phyloP scores from a whole-genome alignment of 2,329 filamentous ascomycete genomes.

The Fusarium temperatum region DNA sequence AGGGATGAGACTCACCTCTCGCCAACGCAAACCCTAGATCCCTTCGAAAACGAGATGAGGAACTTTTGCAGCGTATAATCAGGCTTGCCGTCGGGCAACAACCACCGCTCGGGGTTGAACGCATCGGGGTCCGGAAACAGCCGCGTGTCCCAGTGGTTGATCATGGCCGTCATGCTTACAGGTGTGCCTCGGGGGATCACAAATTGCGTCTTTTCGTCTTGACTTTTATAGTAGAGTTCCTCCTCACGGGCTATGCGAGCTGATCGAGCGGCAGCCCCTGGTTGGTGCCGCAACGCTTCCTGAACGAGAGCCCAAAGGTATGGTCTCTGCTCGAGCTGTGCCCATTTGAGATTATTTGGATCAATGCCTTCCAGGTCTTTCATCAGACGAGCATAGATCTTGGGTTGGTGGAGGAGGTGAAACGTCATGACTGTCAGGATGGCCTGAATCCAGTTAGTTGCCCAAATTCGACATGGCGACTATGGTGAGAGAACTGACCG shows the following conservation, averaged over 20 bases:
- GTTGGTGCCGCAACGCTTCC: slow-evolving; percentile 48
- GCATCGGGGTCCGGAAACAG: slow-evolving; percentile 46
- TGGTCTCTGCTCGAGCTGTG: slow-evolving; percentile 47
- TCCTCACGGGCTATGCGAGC: slow-evolving; percentile 38
- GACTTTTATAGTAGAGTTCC: slow-evolving; percentile 41
- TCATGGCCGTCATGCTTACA: slow-evolving; percentile 47
- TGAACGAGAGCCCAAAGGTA: slow-evolving; percentile 51
- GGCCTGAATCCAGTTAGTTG: slow-evolving; percentile 15
- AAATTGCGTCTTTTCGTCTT: slow-evolving; percentile 27
- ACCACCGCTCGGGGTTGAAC: slow-evolving; percentile 48
- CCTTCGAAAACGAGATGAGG: slow-evolving; percentile 34
- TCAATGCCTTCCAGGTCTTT: slow-evolving; percentile 44
- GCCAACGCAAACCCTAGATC: slow-evolving; percentile 33
- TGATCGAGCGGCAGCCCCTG: slow-evolving; percentile 41
- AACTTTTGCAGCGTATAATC: slow-evolving; percentile 39
- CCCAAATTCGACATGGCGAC: rapidly evolving
- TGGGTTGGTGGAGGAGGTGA: slow-evolving; percentile 47
- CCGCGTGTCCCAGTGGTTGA: slow-evolving; percentile 44
- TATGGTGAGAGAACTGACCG: slow-evolving; percentile 32
- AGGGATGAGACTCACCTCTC: slow-evolving; percentile 25
- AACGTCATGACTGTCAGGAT: slow-evolving; percentile 48
- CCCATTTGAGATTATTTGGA: slow-evolving; percentile 43
- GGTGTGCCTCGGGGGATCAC: slow-evolving; percentile 45
- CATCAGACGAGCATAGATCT: slow-evolving; percentile 42
- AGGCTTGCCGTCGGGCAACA: slow-evolving; percentile 32